Evolutionary conservation across 768 basidiomycete genomes (phyloP).

Genomic region (Boletus tylopilopsis): DNA sequence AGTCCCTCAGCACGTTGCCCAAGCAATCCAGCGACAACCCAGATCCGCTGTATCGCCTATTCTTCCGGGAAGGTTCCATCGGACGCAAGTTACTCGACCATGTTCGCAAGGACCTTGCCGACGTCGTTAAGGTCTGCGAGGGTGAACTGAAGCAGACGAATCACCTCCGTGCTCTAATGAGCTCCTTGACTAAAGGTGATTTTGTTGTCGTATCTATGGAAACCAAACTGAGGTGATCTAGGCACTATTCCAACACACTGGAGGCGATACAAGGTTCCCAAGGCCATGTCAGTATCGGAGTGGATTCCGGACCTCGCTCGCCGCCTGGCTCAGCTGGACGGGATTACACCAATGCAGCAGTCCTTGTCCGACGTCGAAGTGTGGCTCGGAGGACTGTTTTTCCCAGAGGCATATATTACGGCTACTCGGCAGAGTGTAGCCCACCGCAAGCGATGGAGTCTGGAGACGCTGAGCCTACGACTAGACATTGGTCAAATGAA

Average conservation of each 20-base stretch:
- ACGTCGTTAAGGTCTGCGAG: constrained; percentile 80
- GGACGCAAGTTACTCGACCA: constrained; percentile 74
- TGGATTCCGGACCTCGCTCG: constrained; percentile 83
- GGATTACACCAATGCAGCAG: constrained; percentile 50
- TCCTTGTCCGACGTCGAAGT: constrained; percentile 70
- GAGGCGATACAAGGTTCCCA: constrained; percentile 85
- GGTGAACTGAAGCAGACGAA: constrained; percentile 95
- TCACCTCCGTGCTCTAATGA: constrained; percentile 88
- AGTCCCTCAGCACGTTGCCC: constrained; percentile 63
- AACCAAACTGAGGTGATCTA: constrained; percentile 31
- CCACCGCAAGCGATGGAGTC: constrained; percentile 86
- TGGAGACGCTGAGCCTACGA: constrained; percentile 80
- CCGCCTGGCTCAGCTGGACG: constrained; percentile 79
- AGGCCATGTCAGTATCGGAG: constrained; percentile 73
- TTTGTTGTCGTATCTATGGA: neutral
- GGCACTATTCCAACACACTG: constrained; percentile 88
- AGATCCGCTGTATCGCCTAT: constrained; percentile 87
- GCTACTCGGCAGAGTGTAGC: constrained; percentile 96
- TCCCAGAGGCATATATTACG: constrained; percentile 94
- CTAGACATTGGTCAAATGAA: constrained; percentile 81
- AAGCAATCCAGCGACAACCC: constrained; percentile 67
- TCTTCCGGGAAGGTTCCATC: constrained; percentile 81
- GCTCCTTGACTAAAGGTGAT: constrained; percentile 82
- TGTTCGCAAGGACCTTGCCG: constrained; percentile 76
- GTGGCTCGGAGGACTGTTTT: constrained; percentile 93